Conservation (phyloP, 768 basidiomycete species). For the Naganishia vaughanmartiniae region DNA sequence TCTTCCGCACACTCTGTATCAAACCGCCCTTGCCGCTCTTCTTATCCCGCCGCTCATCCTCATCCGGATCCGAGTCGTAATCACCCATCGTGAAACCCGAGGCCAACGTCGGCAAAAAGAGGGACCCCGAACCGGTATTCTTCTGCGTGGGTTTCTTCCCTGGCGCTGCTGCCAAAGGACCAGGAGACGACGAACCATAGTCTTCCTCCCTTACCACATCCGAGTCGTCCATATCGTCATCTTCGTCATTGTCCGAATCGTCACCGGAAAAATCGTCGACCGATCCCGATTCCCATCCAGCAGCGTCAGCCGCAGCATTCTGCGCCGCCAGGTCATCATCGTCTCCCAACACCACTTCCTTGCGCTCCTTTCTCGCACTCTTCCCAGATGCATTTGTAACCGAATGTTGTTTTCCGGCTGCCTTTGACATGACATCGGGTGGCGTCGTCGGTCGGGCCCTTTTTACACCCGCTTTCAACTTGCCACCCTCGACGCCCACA, state of each 20-base stretch:
- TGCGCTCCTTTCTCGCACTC: constrained; percentile 21
- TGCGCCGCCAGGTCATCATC: constrained; percentile 43
- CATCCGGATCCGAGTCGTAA: constrained; percentile 66
- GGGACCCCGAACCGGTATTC: constrained; percentile 55
- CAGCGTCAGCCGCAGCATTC: constrained; percentile 40
- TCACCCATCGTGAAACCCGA: constrained; percentile 79
- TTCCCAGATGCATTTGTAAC: constrained; percentile 28
- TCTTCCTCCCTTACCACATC: constrained; percentile 37
- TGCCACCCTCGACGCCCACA: constrained; percentile 43
- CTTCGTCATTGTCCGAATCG: constrained; percentile 43
- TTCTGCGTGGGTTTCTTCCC: constrained; percentile 22
- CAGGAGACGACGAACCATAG: constrained; percentile 37
- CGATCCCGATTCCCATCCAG: constrained; percentile 52
- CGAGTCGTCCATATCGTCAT: constrained; percentile 37
- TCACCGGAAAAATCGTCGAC: constrained; percentile 42
- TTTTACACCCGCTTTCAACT: constrained; percentile 31
- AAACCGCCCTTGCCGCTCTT: constrained; percentile 53
- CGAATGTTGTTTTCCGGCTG: constrained; percentile 34
- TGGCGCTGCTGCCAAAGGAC: background rate
- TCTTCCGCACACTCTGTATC: constrained; percentile 63
- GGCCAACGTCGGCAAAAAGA: constrained; percentile 84
- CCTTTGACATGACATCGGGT: background rate
- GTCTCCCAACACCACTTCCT: constrained; percentile 2
- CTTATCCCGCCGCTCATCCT: constrained; percentile 60
- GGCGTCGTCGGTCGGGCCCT: constrained; percentile 36